Base-by-base conservation (phyloP, 2,329 filamentous ascomycete species). In the Pyrenochaeta sp. region DNA sequence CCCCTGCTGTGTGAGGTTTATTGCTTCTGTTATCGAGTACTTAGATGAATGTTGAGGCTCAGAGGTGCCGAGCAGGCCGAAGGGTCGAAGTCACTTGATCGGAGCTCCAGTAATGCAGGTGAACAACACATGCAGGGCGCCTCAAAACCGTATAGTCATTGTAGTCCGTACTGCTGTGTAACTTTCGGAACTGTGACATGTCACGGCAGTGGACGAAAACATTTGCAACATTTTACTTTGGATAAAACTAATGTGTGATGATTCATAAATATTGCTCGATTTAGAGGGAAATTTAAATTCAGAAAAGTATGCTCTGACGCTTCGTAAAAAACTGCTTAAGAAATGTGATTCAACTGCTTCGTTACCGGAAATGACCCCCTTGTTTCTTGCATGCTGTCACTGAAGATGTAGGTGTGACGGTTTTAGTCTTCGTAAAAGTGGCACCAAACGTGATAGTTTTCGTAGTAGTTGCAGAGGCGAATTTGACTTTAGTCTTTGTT, bases 351-450 rank as follows among this genome's bases (percentile, higher is more conserved):
- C 28, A 39, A 41, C 15, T 10, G 19, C 4, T 20, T 20, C 7
- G 23, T 38, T 35, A 36, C 46, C 44, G 46, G 20, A 60, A 58
- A 40, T 70, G 65, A 2, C 71, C 71, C 22, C 71, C 71, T 8
- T 52, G 35, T 9, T 48, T 53, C 46, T 63, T 68, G 55, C 66
- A 74, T 17, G 63, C 60, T 7, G 63, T 61, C 11, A 63, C 60
- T n/a, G 60, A 63, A 17, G 65, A 65, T 22, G 58, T 60, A 14
- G 71, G 72, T 13, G 67, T 73, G 13, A 69, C 53, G 1, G 68
- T 74, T 1, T 58, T 67, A 3, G 57, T 62, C 23, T 51, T 60
- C 1, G 69, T 72, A 30, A 59, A 65, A 10, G 66, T 69, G n/a
- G 63, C 61, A 5, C 56, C 59, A 28, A 70, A 57, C 1, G 68